Evolutionary conservation across 306 rosid species (phyloP), one percentile per base, ranked within the genome.

Genomic region (Castanea mollissima): DNA sequence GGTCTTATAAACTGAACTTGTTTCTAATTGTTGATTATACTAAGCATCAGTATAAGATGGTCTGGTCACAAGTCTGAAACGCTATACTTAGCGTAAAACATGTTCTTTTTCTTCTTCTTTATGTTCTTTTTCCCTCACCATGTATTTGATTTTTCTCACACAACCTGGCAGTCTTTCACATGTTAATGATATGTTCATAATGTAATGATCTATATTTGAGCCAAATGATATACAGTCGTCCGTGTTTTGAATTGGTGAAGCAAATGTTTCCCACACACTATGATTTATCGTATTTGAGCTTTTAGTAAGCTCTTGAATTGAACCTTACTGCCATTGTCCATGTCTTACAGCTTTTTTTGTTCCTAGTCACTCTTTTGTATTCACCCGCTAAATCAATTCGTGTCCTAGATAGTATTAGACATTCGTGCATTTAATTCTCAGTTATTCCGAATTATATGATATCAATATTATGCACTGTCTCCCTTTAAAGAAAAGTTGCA

Each of bases 401-500:
- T 9, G n/a, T 29, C 29, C n/a, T 13, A 62, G 41, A 62, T 25
- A 29, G 14, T 13, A 27, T 2, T 13, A 29, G 35, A 62, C 20
- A 27, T 14, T 62, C 38, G 2, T 27, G 69, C 20, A 62, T 62
- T 62, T 18, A 59, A 59, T 59, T 59, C 12, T 21, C 25, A 9
- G 35, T 62, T 62, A 62, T 13, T 64, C 44, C 20, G 15, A 64
- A 14, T 31, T 64, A 2, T 64, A 31, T 16, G 70, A 29, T 25
- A 64, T 64, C 7, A 67, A 67, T 35, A 67, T 67, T n/a, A 19
- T 34, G 71, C 72, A 68, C 51, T 81, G 19, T 77, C 70, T 80
- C 68, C 34, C 20, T 76, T 31, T 79, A 32, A 80, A 91, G 96
- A 85, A 88, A 89, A 84, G 84, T 86, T 1, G 93, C 91, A 0